phyloP scores from a whole-genome alignment of 495 filamentous ascomycete species.

The Saxispiralis lemnorum region DNA sequence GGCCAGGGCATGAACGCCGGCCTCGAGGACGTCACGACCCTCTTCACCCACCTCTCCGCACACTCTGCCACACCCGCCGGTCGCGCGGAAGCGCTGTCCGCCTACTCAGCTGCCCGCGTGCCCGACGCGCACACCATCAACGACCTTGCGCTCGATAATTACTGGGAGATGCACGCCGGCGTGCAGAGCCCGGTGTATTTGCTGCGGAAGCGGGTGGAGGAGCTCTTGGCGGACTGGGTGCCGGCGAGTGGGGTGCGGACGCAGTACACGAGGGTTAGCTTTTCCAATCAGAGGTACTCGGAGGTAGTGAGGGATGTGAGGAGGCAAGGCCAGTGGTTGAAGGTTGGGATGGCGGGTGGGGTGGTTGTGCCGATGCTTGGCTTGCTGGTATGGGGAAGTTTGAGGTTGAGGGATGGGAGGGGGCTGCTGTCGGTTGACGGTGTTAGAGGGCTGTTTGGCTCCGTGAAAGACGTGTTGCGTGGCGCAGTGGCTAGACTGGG shows the following conservation, averaged over 20 bases:
- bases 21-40: slow-evolving; percentile 26
- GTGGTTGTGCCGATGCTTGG: too few species aligned
- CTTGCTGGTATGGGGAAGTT: too few species aligned
- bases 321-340: slow-evolving; percentile 47
- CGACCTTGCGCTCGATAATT: slow-evolving; percentile 78
- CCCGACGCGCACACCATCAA: slow-evolving; percentile 79
- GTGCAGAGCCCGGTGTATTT: slow-evolving; percentile 61
- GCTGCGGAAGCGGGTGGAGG: slow-evolving; percentile 68
- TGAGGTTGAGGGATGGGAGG: too few species aligned
- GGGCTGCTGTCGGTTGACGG: too few species aligned
- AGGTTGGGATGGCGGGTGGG: slow-evolving; percentile 10
- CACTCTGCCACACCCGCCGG: slow-evolving; percentile 29
- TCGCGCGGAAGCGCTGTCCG: slow-evolving; percentile 42
- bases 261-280: slow-evolving; percentile 84
- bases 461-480: too few species aligned
- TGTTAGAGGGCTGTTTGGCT: too few species aligned
- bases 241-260: slow-evolving; percentile 72
- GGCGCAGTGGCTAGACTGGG: too few species aligned
- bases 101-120: slow-evolving; percentile 54
- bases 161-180: slow-evolving; percentile 75
- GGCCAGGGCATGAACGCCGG: slow-evolving; percentile 30
- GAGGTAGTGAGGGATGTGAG: slow-evolving; percentile 53
- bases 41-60: slow-evolving; percentile 49
- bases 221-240: slow-evolving; percentile 56
- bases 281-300: slow-evolving; percentile 78